Percentiles rank a stretch among this genome's conserved stretches.
Conservation (phyloP, 1,284 basidiomycete species). For the Cryptococcus maquisensis region DNA sequence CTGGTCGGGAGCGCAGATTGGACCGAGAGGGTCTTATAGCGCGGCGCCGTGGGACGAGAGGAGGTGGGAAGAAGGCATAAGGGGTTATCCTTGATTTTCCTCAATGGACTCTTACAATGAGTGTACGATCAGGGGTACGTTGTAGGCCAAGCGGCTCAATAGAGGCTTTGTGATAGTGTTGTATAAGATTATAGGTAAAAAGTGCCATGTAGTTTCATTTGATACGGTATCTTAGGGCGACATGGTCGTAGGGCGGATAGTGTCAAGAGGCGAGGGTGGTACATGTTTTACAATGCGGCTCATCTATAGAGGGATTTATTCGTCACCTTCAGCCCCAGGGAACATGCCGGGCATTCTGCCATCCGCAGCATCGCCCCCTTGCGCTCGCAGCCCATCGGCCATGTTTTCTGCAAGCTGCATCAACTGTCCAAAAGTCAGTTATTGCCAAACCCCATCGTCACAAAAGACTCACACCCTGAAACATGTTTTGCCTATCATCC, state of each 20-base stretch:
- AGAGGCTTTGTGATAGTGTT: neutral
- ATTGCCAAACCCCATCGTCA: neutral
- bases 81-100: neutral
- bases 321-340: constrained; percentile 15
- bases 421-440: constrained; percentile 5
- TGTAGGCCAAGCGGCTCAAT: neutral
- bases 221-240: too few species aligned
- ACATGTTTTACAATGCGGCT: neutral
- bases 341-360: constrained; percentile 34
- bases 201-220: neutral
- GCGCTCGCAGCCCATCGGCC: neutral
- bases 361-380: neutral
- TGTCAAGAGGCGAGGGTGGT: neutral
- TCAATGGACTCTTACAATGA: neutral
- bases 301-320: neutral
- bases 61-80: neutral
- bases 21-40: neutral
- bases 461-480: constrained; percentile 21
- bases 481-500: constrained; percentile 25
- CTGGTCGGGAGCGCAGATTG: neutral
- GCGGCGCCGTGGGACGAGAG: neutral
- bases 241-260: too few species aligned
- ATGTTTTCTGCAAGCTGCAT: constrained; percentile 14
- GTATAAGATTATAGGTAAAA: neutral
- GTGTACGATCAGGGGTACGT: neutral